These are phyloP conservation scores for Balansia obtecta DNA, from an alignment of 2,329 filamentous ascomycete genomes.

Conservation along the genomic window DNA sequence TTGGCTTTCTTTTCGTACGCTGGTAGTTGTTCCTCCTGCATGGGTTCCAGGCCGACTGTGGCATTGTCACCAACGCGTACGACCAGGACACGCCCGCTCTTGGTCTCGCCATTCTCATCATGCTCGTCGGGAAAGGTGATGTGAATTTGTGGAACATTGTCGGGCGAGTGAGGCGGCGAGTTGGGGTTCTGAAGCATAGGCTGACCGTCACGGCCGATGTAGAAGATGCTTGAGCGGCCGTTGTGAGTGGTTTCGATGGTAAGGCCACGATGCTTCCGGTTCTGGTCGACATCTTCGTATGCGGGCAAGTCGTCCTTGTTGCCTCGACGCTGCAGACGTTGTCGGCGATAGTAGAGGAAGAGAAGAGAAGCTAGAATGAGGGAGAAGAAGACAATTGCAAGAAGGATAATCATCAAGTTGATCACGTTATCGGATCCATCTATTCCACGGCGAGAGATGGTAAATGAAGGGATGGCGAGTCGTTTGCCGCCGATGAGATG, in stretches of 20 bases:
- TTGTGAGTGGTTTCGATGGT: conserved; percentile 45
- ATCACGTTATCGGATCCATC: conserved; percentile 50
- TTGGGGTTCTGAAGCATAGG: conserved; percentile 64
- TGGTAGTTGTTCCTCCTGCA: conserved; percentile 68
- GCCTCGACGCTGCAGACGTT: conserved; percentile 31
- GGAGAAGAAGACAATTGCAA: conserved; percentile 64
- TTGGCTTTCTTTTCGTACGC: conserved; percentile 77
- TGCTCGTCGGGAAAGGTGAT: conserved; percentile 97
- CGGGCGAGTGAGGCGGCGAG: conserved; percentile 66
- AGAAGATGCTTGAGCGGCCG: conserved; percentile 56
- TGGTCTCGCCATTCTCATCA: conserved; percentile 68
- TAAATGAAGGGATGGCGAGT: conserved; percentile 5
- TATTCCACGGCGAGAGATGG: conserved; percentile 11
- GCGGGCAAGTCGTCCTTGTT: conserved; percentile 47
- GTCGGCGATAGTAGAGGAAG: conserved; percentile 58
- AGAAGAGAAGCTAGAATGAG: conserved; percentile 57
- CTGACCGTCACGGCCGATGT: conserved; percentile 66
- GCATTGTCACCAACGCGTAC: conserved; percentile 83
- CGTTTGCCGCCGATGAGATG: conserved; percentile 5
- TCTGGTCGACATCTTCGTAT: conserved; percentile 51
- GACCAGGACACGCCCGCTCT: conserved; percentile 79
- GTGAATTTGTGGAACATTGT: conserved; percentile 84
- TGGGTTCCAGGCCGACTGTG: conserved; percentile 75
- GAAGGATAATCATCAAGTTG: conserved; percentile 66
- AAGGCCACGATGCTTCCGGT: conserved; percentile 40